Conservation (phyloP, 2,329 filamentous ascomycete species). For the Penicillium fuscoglaucum region DNA sequence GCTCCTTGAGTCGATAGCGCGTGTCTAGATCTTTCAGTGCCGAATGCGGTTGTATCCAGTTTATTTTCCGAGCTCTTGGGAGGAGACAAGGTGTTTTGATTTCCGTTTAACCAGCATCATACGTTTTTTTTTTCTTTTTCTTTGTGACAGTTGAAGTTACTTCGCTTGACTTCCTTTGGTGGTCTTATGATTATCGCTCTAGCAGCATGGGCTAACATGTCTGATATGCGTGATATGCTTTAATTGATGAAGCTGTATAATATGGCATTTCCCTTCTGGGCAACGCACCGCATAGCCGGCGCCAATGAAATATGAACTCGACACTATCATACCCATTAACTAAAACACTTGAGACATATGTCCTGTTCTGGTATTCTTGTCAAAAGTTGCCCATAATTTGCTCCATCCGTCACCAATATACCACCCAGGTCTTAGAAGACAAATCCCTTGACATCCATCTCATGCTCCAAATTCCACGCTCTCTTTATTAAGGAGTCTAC, state of each 20-base stretch:
- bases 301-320: conserved; percentile 3
- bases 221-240: conserved; percentile 18
- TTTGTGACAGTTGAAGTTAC: conserved; percentile 14
- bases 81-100: conserved; percentile 22
- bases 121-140: conserved; percentile 17
- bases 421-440: conserved; percentile 10
- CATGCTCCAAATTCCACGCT: conserved; percentile 26
- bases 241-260: conserved; percentile 27
- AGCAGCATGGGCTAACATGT: conserved; percentile 17
- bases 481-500: conserved; percentile 21
- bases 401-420: neutral
- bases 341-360: neutral
- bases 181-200: conserved; percentile 12
- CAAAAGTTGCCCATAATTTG: neutral
- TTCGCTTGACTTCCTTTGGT: conserved; percentile 14
- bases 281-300: conserved; percentile 1
- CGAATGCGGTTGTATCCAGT: conserved; percentile 18
- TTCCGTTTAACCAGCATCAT: conserved; percentile 23
- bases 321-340: neutral
- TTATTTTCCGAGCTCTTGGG: conserved; percentile 19
- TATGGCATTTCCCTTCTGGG: conserved; percentile 16
- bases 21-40: conserved; percentile 27
- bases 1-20: conserved; percentile 36
- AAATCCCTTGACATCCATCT: conserved; percentile 23
- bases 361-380: neutral